Evolutionary conservation across 106 monocot species (phyloP).

Genomic region (Hemerocallis citrina): DNA sequence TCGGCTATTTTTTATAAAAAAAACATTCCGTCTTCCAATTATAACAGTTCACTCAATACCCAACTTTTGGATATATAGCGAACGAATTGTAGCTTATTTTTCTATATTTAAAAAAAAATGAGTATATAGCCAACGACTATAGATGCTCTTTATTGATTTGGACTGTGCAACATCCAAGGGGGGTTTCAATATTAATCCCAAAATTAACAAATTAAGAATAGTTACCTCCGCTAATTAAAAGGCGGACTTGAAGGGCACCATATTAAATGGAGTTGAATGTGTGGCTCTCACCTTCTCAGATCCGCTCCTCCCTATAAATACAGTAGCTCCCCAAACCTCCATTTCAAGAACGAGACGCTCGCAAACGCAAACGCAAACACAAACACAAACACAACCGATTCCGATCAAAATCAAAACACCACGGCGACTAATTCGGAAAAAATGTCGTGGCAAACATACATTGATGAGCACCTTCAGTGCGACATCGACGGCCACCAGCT

Average conservation of each 20-base stretch:
- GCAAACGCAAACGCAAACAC: neutral
- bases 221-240: conserved; percentile 5
- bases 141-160: too few relatives aligned
- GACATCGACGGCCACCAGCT: conserved; percentile 12
- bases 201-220: too few relatives aligned
- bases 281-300: conserved; percentile 6
- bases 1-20: too few relatives aligned
- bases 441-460: conserved; percentile 18
- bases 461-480: conserved; percentile 4
- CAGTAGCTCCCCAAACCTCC: neutral
- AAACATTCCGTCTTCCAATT: too few relatives aligned
- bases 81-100: too few relatives aligned
- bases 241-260: conserved; percentile 11
- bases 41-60: too few relatives aligned
- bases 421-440: neutral
- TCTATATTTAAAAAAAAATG: too few relatives aligned
- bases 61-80: too few relatives aligned
- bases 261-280: conserved; percentile 7
- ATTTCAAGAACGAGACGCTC: neutral
- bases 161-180: too few relatives aligned
- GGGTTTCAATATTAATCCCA: too few relatives aligned
- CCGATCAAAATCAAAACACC: neutral
- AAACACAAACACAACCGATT: neutral
- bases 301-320: neutral
- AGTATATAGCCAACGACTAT: too few relatives aligned